Percentiles rank a stretch among this genome's conserved stretches.
Evolutionary conservation across 176 grass and related monocot species (phyloP).

Genomic region (Oryza longistaminata): DNA sequence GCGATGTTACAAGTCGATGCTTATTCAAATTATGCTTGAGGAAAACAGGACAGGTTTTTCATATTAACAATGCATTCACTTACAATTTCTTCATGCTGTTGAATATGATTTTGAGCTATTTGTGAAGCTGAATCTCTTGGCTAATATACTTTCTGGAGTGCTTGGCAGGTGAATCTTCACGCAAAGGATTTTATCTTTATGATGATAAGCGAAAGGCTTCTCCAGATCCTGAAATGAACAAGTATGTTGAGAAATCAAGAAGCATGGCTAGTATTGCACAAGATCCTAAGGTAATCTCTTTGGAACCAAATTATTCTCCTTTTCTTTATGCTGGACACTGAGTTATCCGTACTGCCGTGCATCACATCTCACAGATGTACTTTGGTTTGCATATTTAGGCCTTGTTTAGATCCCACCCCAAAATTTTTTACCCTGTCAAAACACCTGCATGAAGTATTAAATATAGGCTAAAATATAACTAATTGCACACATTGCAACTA

Average conservation of each 20-base stretch:
- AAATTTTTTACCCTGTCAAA: too few species aligned
- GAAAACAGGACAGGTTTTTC: conserved; percentile 70
- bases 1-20: conserved; percentile 69
- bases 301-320: neutral
- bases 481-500: too few species aligned
- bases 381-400: neutral
- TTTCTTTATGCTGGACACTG: neutral
- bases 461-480: too few species aligned
- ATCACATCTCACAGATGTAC: neutral
- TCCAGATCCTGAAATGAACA: conserved; percentile 65
- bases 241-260: conserved; percentile 81
- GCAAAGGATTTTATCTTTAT: conserved; percentile 80
- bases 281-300: conserved; percentile 59
- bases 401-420: too few species aligned
- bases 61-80: neutral
- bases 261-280: conserved; percentile 52
- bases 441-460: too few species aligned
- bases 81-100: neutral
- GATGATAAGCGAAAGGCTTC: conserved; percentile 57
- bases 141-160: conserved; percentile 35
- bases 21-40: conserved; percentile 64
- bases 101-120: neutral
- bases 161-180: conserved; percentile 63
- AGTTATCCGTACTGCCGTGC: neutral
- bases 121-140: conserved; percentile 10